phyloP scores from a whole-genome alignment of 345 rosid species.

The Gossypium arboreum region DNA sequence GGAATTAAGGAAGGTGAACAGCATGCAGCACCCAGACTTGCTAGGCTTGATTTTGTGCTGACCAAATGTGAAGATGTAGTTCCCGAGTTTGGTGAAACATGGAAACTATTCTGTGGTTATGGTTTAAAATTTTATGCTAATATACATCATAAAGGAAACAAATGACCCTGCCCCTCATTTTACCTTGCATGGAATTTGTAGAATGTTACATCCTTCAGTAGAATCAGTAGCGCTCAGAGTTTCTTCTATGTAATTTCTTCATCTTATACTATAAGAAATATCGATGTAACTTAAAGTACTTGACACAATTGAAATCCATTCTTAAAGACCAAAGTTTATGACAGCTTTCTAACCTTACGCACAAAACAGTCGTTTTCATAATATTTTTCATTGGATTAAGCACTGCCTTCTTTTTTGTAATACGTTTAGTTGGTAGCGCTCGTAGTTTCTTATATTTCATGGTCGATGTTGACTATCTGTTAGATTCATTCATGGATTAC shows the following conservation, averaged over 20 bases:
- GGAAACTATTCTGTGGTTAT: background rate
- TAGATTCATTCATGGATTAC: background rate
- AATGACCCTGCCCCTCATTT: background rate
- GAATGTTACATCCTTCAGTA: background rate
- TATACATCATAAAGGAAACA: background rate
- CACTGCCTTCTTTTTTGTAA: background rate
- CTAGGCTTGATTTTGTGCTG: background rate
- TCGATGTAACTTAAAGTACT: background rate
- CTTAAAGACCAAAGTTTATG: background rate
- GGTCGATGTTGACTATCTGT: background rate
- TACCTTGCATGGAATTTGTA: constrained; percentile 2
- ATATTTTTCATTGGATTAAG: background rate
- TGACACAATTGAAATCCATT: background rate
- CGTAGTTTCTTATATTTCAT: background rate
- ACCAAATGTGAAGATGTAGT: background rate
- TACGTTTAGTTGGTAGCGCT: background rate
- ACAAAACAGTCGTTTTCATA: background rate
- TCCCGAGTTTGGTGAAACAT: background rate
- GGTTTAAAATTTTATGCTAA: background rate
- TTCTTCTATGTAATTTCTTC: background rate
- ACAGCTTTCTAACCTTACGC: background rate
- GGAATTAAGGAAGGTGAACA: background rate
- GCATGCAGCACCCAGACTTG: background rate
- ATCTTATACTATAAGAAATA: background rate
- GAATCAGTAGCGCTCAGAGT: background rate